A percentile compares a stretch with the other conserved stretches of the same genome.
Conservation (phyloP, 345 rosid species). For the Capsella bursapastoris region DNA sequence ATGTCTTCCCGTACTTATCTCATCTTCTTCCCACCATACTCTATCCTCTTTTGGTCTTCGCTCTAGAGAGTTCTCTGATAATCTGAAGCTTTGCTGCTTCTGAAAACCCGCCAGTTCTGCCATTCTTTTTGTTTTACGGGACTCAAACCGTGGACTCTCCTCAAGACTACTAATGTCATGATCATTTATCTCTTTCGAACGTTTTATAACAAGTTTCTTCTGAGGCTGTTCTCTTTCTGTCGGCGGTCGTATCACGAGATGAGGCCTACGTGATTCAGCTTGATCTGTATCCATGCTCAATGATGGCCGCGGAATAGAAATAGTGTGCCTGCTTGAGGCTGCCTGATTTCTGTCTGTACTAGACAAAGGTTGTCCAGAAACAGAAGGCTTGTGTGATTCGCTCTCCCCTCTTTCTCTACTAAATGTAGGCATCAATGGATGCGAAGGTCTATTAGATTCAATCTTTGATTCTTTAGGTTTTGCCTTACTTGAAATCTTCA, state of each 20-base stretch:
- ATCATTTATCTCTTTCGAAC: constrained; percentile 73
- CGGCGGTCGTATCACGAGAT: constrained; percentile 85
- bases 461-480: constrained; percentile 60
- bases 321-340: constrained; percentile 61
- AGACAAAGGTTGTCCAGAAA: constrained; percentile 62
- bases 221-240: constrained; percentile 69
- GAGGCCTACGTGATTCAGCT: constrained; percentile 69
- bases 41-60: constrained; percentile 67
- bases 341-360: constrained; percentile 57
- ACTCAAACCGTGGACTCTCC: constrained; percentile 63
- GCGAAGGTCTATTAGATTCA: constrained; percentile 58
- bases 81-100: constrained; percentile 52
- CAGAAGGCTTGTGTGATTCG: constrained; percentile 66
- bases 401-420: constrained; percentile 61
- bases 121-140: constrained; percentile 80
- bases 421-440: constrained; percentile 58
- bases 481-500: constrained; percentile 70
- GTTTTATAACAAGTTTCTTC: constrained; percentile 80
- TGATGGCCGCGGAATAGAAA: constrained; percentile 66
- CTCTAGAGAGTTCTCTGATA: constrained; percentile 54
- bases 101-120: constrained; percentile 76
- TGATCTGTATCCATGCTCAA: constrained; percentile 58
- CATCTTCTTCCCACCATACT: constrained; percentile 84
- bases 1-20: constrained; percentile 62
- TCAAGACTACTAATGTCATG: constrained; percentile 76